Base-by-base conservation (phyloP, 768 basidiomycete species). In the Lanmaoa pseudosensibilis region DNA sequence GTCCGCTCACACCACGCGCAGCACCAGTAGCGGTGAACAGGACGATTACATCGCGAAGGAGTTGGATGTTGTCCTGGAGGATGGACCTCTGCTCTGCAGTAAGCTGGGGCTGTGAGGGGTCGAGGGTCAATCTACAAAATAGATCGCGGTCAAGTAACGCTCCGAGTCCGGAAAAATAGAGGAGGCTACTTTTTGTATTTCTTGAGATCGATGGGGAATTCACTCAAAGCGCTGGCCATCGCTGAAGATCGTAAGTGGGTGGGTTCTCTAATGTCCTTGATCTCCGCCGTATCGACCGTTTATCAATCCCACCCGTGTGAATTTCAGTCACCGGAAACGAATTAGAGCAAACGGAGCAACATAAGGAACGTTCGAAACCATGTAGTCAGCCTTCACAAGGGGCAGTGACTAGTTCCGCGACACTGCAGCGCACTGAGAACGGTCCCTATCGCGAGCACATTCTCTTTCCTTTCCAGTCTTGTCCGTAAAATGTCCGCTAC, bases 11-110 rank as follows among this genome's bases (percentile, higher is more conserved):
- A 47, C 92, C 92, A 41, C 92, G 80, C 4, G 92, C 92, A 48
- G 89, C 84, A 51, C 90, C 92, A 9, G 89, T 87, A 6, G 92
- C 87, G 1, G 92, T 94, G 73, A 94, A 94, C 45, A 90, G 75
- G 25, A 94, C 85, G 60, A 94, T 90, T 8, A 80, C 85, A 83
- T 94, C 92, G 50, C 92, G 86, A 58, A 92, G 77, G 30, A 94
- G 78, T 67, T 87, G 83, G 64, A 93, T 89, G 73, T 94, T 94
- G 52, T 78, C 73, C 61, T 77, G 70, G 61, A 94, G 75, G 18
- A 73, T 74, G 4, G 77, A 63, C 64, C 78, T 85, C 68, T 94
- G 80, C 54, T 87, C 84, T n/a, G 69, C 66, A 0, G 85, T 79
- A 45, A 94, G 78, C 65, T 78, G 76, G 15, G 84, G 77, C 50